These are phyloP conservation scores for Dentiscutata heterogama DNA, from an alignment of 371 early-diverging fungal genomes.

Conservation along the genomic window DNA sequence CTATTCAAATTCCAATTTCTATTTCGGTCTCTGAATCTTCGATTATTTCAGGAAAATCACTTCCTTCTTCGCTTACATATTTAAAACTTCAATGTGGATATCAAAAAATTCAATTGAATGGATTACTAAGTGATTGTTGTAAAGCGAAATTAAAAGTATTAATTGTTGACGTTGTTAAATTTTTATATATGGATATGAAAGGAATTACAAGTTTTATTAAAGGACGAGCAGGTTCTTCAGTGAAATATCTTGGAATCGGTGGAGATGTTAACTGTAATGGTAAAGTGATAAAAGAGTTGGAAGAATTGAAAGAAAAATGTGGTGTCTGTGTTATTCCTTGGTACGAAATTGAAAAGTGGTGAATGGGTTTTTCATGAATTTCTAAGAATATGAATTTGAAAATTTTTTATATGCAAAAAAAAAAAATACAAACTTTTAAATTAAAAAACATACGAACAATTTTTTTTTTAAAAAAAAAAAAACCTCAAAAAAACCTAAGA, in stretches of 20 bases:
- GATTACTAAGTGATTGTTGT: slow-evolving; percentile 10
- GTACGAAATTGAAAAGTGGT: slow-evolving; percentile 1
- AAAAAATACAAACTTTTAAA: too few relatives aligned
- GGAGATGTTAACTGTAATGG: background rate
- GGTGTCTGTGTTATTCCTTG: slow-evolving; percentile 3
- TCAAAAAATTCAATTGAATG: background rate
- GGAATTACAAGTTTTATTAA: background rate
- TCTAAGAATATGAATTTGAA: too few relatives aligned
- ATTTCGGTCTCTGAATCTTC: background rate
- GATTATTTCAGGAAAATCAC: background rate
- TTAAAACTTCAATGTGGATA: slow-evolving; percentile 5
- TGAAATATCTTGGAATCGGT: background rate
- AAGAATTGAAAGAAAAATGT: background rate
- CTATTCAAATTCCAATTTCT: background rate
- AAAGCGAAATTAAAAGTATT: background rate
- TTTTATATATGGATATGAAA: slow-evolving; percentile 4
- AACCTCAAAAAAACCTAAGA: too few relatives aligned
- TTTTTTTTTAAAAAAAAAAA: too few relatives aligned
- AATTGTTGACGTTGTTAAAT: slow-evolving; percentile 4
- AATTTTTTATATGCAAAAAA: too few relatives aligned
- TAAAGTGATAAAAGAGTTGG: background rate
- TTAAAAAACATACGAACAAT: too few relatives aligned
- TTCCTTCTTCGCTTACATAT: background rate
- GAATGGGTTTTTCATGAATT: background rate
- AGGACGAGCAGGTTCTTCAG: background rate